phyloP scores from a whole-genome alignment of 768 basidiomycete genomes.

The Auricularia sp. region DNA sequence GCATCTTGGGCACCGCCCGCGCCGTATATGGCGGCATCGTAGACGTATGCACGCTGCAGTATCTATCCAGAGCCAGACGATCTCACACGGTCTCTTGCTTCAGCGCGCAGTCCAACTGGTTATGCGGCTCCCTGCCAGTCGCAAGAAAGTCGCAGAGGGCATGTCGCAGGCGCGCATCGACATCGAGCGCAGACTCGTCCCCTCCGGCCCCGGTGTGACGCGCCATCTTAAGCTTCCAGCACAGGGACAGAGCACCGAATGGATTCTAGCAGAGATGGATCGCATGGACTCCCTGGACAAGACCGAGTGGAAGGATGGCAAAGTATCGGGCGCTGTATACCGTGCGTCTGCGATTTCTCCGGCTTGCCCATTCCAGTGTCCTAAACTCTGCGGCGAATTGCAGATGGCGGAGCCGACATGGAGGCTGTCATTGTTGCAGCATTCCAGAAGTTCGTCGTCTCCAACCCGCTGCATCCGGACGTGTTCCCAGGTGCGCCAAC shows the following conservation, averaged over 20 bases:
- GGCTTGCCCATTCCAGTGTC: background rate
- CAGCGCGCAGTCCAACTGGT: constrained; percentile 48
- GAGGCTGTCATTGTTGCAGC: constrained; percentile 71
- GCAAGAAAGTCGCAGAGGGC: constrained; percentile 47
- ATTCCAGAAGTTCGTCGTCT: constrained; percentile 71
- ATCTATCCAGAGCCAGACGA: background rate
- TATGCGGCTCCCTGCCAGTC: constrained; percentile 51
- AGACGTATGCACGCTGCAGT: background rate
- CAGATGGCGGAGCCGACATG: constrained; percentile 78
- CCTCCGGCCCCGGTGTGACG: constrained; percentile 48
- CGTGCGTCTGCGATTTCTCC: constrained; percentile 35
- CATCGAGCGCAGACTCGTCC: constrained; percentile 60
- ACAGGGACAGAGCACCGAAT: constrained; percentile 53
- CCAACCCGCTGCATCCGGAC: constrained; percentile 88
- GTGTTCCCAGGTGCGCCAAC: constrained; percentile 54
- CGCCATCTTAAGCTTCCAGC: constrained; percentile 59
- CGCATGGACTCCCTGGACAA: constrained; percentile 57
- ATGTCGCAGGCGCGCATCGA: constrained; percentile 54
- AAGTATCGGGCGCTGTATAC: constrained; percentile 78
- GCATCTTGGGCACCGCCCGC: background rate
- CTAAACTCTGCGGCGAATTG: background rate
- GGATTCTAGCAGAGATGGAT: constrained; percentile 72
- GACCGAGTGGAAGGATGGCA: constrained; percentile 57
- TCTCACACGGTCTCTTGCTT: constrained; percentile 2
- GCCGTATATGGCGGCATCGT: background rate